phyloP scores from a whole-genome alignment of 2,329 filamentous ascomycete genomes.

The Pestalotiopsis fici region DNA sequence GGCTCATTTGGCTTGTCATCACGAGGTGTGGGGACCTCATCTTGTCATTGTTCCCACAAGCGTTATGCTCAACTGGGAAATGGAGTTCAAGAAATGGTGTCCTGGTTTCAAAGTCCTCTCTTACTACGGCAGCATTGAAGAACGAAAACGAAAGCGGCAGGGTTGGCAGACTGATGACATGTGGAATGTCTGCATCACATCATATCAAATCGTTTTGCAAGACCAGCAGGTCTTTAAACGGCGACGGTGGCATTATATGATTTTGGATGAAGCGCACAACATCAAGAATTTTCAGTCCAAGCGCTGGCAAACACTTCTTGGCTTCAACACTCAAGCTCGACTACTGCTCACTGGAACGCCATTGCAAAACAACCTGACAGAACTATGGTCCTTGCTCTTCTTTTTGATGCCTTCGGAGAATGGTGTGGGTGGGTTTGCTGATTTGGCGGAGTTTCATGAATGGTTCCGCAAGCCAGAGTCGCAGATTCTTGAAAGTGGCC shows the following conservation, averaged over 20 bases:
- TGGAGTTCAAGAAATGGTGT: slow-evolving; percentile 99
- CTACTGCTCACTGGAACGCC: slow-evolving; percentile 92
- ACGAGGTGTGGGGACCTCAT: slow-evolving; percentile 94
- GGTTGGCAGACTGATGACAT: slow-evolving; percentile 92
- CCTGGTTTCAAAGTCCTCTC: slow-evolving; percentile 97
- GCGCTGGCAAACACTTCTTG: slow-evolving; percentile 92
- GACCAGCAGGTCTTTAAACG: slow-evolving; percentile 94
- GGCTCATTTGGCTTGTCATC: slow-evolving; percentile 86
- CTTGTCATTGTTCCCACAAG: slow-evolving; percentile 95
- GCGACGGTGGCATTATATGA: slow-evolving; percentile 95
- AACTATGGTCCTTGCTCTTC: slow-evolving; percentile 95
- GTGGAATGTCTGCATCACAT: slow-evolving; percentile 98
- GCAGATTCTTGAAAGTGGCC: slow-evolving; percentile 92
- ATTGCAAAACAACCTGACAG: slow-evolving; percentile 93
- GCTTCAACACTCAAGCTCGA: slow-evolving; percentile 86
- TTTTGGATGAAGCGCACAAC: slow-evolving; percentile 97
- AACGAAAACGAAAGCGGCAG: slow-evolving; percentile 85
- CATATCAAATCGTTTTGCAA: slow-evolving; percentile 92
- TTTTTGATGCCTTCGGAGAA: slow-evolving; percentile 93
- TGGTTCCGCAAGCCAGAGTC: slow-evolving; percentile 96
- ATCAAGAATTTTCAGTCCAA: slow-evolving; percentile 99
- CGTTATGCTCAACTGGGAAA: slow-evolving; percentile 99
- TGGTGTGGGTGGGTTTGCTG: slow-evolving; percentile 86
- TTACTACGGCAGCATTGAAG: slow-evolving; percentile 93
- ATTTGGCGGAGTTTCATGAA: slow-evolving; percentile 92